A percentile compares a stretch with the other conserved stretches of the same genome.
Conservation (phyloP, 225 moss, liverwort and hornwort genomes). For the Asterella californica region DNA sequence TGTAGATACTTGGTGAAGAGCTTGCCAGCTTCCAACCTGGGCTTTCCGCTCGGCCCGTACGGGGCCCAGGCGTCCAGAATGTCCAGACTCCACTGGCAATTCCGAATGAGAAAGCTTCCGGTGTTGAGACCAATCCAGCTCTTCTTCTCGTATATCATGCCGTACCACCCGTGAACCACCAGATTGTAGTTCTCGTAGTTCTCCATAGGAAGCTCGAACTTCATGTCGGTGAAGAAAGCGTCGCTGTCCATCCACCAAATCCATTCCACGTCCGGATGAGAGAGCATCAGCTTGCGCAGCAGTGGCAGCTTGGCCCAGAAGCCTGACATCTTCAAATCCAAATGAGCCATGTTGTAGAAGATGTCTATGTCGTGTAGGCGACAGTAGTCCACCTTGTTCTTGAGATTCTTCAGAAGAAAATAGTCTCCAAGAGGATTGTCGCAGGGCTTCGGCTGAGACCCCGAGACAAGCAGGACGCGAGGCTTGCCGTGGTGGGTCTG, state of each 20-base stretch:
- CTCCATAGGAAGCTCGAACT: constrained; percentile 4
- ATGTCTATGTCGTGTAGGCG: constrained; percentile 14
- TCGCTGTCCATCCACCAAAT: constrained; percentile 22
- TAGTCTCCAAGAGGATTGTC: constrained; percentile 6
- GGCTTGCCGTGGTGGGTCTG: neutral
- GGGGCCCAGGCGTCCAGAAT: constrained; percentile 13
- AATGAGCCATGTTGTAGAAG: constrained; percentile 20
- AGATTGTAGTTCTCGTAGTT: constrained; percentile 12
- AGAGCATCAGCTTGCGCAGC: constrained; percentile 7
- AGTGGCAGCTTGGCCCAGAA: constrained; percentile 20
- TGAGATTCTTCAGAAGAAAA: constrained; percentile 6
- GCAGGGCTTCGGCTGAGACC: constrained; percentile 17
- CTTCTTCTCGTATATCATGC: neutral
- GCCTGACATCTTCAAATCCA: neutral
- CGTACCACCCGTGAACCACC: constrained; percentile 14
- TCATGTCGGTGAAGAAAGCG: constrained; percentile 22
- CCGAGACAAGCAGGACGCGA: neutral
- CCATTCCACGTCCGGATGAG: constrained; percentile 27
- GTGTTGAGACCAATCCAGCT: constrained; percentile 17
- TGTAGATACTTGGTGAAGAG: neutral
- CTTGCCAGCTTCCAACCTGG: neutral
- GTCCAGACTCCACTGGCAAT: constrained; percentile 7
- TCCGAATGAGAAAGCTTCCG: neutral
- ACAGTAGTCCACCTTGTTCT: constrained; percentile 21
- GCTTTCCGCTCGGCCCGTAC: constrained; percentile 2